Evolutionary conservation across 2,329 filamentous ascomycete species (phyloP).

Genomic region (Fusarium praegraminearum): DNA sequence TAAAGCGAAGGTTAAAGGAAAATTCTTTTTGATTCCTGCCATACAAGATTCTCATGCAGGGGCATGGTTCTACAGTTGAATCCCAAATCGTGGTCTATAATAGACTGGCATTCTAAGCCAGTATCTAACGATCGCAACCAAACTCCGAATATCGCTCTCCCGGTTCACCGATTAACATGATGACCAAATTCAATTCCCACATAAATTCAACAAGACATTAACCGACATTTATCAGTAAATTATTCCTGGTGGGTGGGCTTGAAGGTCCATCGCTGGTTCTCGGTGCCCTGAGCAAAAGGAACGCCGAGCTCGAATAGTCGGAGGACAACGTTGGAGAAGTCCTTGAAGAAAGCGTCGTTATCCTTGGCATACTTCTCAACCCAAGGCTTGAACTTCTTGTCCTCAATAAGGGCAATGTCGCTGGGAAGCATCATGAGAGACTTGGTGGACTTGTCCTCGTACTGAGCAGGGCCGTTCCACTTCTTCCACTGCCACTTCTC

Average conservation of each 20-base stretch:
- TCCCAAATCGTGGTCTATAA: conserved; percentile 14
- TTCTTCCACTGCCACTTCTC: conserved; percentile 95
- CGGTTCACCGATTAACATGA: conserved; percentile 30
- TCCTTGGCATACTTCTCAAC: conserved; percentile 93
- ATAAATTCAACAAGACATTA: conserved; percentile 29
- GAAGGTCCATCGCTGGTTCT: conserved; percentile 70
- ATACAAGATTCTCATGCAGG: neutral
- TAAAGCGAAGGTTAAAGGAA: neutral
- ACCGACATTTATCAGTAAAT: conserved; percentile 10
- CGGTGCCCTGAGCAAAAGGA: conserved; percentile 77
- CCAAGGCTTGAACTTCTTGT: conserved; percentile 84
- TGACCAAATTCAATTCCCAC: conserved; percentile 35
- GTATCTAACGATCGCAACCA: conserved; percentile 42
- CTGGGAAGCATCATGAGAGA: conserved; percentile 97
- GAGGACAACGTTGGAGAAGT: conserved; percentile 82
- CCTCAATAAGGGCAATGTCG: conserved; percentile 87
- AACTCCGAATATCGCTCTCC: conserved; percentile 48
- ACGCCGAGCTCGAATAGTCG: conserved; percentile 96
- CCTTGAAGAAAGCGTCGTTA: conserved; percentile 91
- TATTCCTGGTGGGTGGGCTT: conserved; percentile 64
- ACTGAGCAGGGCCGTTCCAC: conserved; percentile 91
- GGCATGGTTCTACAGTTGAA: conserved; percentile 4
- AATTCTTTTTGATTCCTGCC: conserved; percentile 17
- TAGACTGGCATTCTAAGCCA: conserved; percentile 23
- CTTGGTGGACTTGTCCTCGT: conserved; percentile 88